These are phyloP conservation scores for Corynespora cassiicola DNA, from an alignment of 2,329 filamentous ascomycete genomes.

Conservation along the genomic window DNA sequence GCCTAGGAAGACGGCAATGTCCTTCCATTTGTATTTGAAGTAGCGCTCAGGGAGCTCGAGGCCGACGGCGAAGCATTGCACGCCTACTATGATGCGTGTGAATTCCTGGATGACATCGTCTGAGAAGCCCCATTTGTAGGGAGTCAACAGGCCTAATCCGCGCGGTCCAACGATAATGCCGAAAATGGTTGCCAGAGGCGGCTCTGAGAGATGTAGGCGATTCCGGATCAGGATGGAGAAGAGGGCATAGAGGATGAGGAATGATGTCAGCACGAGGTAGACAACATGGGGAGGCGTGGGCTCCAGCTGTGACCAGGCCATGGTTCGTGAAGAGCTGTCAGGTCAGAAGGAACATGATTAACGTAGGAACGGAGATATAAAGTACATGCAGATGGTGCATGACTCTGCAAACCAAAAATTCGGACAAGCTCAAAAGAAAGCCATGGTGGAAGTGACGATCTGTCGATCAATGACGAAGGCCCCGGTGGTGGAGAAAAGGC, in stretches of 20 bases:
- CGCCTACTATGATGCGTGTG: constrained; percentile 55
- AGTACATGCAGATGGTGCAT: too few species aligned
- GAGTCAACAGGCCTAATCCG: constrained; percentile 47
- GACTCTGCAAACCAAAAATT: too few species aligned
- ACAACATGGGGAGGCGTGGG: constrained; percentile 54
- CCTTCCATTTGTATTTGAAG: constrained; percentile 59
- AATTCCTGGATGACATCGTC: constrained; percentile 50
- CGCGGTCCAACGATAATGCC: constrained; percentile 54
- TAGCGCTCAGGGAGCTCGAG: constrained; percentile 52
- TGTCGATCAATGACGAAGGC: constrained; percentile 4
- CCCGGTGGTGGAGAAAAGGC: too few species aligned
- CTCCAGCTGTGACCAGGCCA: constrained; percentile 54
- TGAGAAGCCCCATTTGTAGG: constrained; percentile 50
- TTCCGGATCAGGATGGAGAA: constrained; percentile 56
- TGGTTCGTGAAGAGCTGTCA: too few species aligned
- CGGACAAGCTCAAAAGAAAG: too few species aligned
- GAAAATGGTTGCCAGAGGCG: constrained; percentile 54
- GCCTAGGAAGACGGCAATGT: constrained; percentile 56
- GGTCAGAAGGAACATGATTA: too few species aligned
- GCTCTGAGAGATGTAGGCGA: constrained; percentile 56
- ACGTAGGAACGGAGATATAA: too few species aligned
- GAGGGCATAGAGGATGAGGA: constrained; percentile 54
- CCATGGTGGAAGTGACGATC: too few species aligned
- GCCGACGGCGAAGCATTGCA: constrained; percentile 48
- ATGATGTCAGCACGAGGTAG: constrained; percentile 52